These are phyloP conservation scores for Cenchrus purpureus DNA, from an alignment of 176 grass and related monocot genomes.

Conservation along the genomic window DNA sequence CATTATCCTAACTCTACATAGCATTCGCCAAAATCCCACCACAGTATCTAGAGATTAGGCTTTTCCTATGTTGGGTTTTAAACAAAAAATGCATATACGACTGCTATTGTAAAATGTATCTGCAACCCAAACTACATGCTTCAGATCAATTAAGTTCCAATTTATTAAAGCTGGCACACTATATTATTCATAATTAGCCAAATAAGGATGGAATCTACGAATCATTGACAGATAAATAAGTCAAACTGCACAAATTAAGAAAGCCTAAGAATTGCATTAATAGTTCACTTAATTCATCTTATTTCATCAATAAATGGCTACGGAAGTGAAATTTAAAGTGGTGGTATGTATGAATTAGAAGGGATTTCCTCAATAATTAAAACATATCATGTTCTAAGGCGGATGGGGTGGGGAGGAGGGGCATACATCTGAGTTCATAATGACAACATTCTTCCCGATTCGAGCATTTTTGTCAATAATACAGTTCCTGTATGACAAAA, in stretches of 20 bases:
- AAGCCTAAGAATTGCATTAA: too few relatives aligned
- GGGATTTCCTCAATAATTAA: neutral
- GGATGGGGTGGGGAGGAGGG: neutral
- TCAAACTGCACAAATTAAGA: too few relatives aligned
- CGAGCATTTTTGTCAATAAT: conserved; percentile 91
- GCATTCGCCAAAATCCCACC: too few relatives aligned
- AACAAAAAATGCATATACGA: neutral
- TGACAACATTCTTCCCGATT: conserved; percentile 76
- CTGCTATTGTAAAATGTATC: neutral
- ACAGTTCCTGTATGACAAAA: conserved; percentile 57
- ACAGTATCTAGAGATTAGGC: too few relatives aligned
- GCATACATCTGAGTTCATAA: conserved; percentile 68
- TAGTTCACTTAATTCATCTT: neutral
- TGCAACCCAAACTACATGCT: too few relatives aligned
- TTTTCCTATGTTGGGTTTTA: too few relatives aligned
- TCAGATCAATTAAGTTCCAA: neutral
- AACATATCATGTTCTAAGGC: neutral
- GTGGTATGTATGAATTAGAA: neutral
- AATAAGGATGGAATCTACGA: neutral
- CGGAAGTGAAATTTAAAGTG: neutral
- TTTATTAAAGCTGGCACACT: neutral
- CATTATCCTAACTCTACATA: too few relatives aligned
- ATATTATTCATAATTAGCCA: neutral
- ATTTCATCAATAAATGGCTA: neutral
- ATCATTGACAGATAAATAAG: too few relatives aligned